Evolutionary conservation across 352 stramenopile species (phyloP), one percentile per base, ranked within the genome.

Genomic region (Phytophthora colocasiae): DNA sequence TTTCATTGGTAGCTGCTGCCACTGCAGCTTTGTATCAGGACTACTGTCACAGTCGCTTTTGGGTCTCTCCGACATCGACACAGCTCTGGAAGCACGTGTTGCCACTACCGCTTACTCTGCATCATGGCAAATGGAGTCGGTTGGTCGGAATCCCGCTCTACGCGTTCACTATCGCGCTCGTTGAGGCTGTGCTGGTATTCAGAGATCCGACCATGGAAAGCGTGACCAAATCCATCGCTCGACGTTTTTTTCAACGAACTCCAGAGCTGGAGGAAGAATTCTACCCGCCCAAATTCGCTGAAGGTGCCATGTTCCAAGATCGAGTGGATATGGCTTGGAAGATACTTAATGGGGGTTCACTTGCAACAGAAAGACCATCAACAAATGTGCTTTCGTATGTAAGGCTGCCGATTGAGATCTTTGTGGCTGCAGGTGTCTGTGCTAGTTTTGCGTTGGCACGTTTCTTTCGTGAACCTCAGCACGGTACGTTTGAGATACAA

Each of bases 131-230:
- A 12, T 69, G 80, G 51, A 76, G 59, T 45, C 79, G 84, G 39
- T 69, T 93, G 44, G 51, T 91, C 27, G 85, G 85, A n/a, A 80
- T 93, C 36, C 83, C 87, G 9, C 19, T 87, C 14, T 92, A 89
- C 41, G 83, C 82, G 14, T 81, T 87, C 29, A 43, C 63, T 9
- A 68, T 93, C 32, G 87, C 74, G 14, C 44, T 85, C 8, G 63
- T 77, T 9, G 84, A 92, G 34, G 81, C 82, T 5, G 58, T 85
- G 11, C 69, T 79, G 38, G 63, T 75, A 53, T 87, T 80, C 22
- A 73, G 50, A 17, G 83, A 89, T 34, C 75, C 80, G 43, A 77
- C 26, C 11, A 75, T 76, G 39, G 78, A 76, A 53, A 89, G 69
- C 58, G 65, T 34, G 29, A 12, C 27, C 8, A 58, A 26, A 17